Conservation (phyloP, 257 asterid species). For the Fraxinus americana region DNA sequence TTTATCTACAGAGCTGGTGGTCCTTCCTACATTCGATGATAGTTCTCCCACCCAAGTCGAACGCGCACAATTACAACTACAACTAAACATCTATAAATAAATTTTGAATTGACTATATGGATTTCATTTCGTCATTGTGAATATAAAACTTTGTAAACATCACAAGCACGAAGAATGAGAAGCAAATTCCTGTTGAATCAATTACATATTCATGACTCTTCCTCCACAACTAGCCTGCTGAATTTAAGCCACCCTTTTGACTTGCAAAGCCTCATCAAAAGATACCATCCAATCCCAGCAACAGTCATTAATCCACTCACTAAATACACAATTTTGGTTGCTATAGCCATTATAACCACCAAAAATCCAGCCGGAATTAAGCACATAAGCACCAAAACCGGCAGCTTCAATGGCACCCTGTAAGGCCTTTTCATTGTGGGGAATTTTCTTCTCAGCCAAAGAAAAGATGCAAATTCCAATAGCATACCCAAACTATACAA, state of each 20-base stretch:
- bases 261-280: constrained; percentile 60
- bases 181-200: neutral
- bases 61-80: neutral
- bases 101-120: too few relatives aligned
- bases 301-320: constrained; percentile 56
- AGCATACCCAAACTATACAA: constrained; percentile 77
- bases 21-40: neutral
- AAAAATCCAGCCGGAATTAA: constrained; percentile 60
- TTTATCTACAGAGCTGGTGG: neutral
- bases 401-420: constrained; percentile 52
- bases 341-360: constrained; percentile 59
- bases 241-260: constrained; percentile 52
- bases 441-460: constrained; percentile 63
- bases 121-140: too few relatives aligned
- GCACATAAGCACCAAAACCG: constrained; percentile 56
- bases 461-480: constrained; percentile 67
- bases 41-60: neutral
- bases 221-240: constrained; percentile 24
- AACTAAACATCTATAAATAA: too few relatives aligned
- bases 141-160: neutral
- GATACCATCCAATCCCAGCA: constrained; percentile 58
- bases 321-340: constrained; percentile 50
- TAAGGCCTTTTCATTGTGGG: constrained; percentile 62
- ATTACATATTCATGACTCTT: constrained; percentile 10
- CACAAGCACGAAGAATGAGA: neutral